Base-by-base conservation (phyloP, 2,329 filamentous ascomycete species). In the Epichloe amarillans region DNA sequence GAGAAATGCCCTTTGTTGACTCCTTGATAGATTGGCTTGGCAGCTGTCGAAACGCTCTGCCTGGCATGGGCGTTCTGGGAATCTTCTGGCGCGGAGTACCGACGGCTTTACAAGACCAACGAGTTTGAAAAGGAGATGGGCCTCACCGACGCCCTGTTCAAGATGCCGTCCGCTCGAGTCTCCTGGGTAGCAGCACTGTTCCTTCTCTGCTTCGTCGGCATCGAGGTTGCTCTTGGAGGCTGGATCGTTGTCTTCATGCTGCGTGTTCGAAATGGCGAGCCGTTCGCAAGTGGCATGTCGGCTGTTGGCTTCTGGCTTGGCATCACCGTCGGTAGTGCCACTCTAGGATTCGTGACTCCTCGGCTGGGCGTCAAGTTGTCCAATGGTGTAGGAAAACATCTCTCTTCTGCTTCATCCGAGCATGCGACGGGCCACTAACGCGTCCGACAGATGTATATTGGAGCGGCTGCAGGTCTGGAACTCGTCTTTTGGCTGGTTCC, bases 231-330 rank as follows among this genome's bases (percentile, higher is more conserved):
- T 0, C 72, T 88, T 1, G 84, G 84, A 21, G 86, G 86, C 3
- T 91, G 86, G 86, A 81, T 90, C 37, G 82, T 88, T 40, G 82
- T 81, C 0, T 89, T 90, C 63, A 89, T 90, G 84, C 78, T 87
- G 6, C 75, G 77, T 12, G 80, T 87, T 11, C 76, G 86, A 14
- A 67, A 82, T 5, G 84, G 80, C 1, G 73, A 68, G 2, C 66
- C 77, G 0, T 88, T 87, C 57, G 77, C 79, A 0, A 80, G 81
- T 17, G 85, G 85, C 26, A 82, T 87, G 65, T 80, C 79, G 0
- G 80, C 79, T 0, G 86, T 84, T 0, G 85, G 84, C 0, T 90
- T 88, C 65, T 90, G 86, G 86, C 75, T 84, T 17, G 86, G 86
- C 0, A 77, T 88, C 58, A 86, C 84, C 0, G 64, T 84, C 0